Evolutionary conservation across 192 early-diverging fungal genomes (phyloP).

Genomic region (Backusella psychrophila): DNA sequence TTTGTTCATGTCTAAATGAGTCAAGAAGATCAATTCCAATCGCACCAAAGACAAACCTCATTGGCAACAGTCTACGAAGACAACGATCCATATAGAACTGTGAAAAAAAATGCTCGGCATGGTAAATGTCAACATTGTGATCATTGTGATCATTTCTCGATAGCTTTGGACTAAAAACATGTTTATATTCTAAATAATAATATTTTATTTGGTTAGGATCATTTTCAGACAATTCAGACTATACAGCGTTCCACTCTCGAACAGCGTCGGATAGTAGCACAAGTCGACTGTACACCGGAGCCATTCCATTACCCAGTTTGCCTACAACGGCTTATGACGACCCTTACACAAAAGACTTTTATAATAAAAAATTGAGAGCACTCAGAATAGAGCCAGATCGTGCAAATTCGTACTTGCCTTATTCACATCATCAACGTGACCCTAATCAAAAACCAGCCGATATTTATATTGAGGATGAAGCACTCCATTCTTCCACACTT

Average conservation of each 20-base stretch:
- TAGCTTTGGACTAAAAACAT: background rate
- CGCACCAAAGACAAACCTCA: background rate
- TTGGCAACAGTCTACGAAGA: constrained; percentile 1
- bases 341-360: background rate
- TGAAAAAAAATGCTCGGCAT: constrained; percentile 7
- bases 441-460: constrained; percentile 6
- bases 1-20: constrained; percentile 5
- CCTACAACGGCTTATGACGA: background rate
- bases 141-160: background rate
- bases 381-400: background rate
- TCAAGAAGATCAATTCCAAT: background rate
- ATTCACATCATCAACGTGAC: constrained; percentile 18
- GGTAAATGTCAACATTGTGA: constrained; percentile 3
- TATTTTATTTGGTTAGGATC: background rate
- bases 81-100: constrained; percentile 28
- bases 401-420: constrained; percentile 22
- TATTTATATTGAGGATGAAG: constrained; percentile 24
- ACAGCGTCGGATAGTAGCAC: constrained; percentile 13
- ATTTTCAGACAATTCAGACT: constrained; percentile 4
- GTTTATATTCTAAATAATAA: background rate
- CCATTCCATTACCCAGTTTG: background rate
- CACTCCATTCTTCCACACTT: background rate
- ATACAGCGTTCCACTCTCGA: background rate
- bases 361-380: background rate
- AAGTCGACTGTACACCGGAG: background rate